Evolutionary conservation across 805 yeast genomes (phyloP).

Genomic region (Hanseniaspora taiwanica): DNA sequence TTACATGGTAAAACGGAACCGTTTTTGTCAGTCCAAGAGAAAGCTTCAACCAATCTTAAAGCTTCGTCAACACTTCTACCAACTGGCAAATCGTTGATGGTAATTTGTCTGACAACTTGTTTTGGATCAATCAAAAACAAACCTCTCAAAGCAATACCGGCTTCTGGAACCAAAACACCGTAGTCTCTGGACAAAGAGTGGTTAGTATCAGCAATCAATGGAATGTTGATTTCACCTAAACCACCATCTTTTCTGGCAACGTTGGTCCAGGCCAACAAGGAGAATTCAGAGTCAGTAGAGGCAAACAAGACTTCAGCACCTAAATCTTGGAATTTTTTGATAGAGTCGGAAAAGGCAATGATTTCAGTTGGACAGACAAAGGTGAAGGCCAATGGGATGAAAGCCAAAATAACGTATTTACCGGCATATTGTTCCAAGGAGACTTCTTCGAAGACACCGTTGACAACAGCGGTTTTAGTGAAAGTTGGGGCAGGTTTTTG

Average conservation of each 20-base stretch:
- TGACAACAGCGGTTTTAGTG: slow-evolving; percentile 93
- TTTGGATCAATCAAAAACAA: slow-evolving; percentile 95
- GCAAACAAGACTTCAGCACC: slow-evolving; percentile 87
- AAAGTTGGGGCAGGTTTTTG: slow-evolving; percentile 95
- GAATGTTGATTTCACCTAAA: slow-evolving; percentile 87
- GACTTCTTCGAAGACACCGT: slow-evolving; percentile 92
- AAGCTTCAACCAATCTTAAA: slow-evolving; percentile 92
- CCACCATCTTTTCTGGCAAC: slow-evolving; percentile 96
- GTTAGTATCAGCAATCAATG: slow-evolving; percentile 93
- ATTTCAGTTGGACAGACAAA: slow-evolving; percentile 99
- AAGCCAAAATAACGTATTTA: slow-evolving; percentile 93
- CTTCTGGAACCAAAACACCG: slow-evolving; percentile 95
- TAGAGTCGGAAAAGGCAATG: slow-evolving; percentile 96
- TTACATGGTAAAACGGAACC: slow-evolving; percentile 99
- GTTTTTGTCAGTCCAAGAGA: slow-evolving; percentile 98
- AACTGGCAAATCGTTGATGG: slow-evolving; percentile 97
- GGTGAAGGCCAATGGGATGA: slow-evolving; percentile 98
- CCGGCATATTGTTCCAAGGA: slow-evolving; percentile 93
- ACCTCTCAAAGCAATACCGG: slow-evolving; percentile 95
- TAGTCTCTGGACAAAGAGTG: slow-evolving; percentile 88
- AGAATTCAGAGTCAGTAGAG: slow-evolving; percentile 96
- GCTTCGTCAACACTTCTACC: slow-evolving; percentile 99
- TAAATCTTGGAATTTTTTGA: slow-evolving; percentile 73
- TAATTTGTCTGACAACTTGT: slow-evolving; percentile 89
- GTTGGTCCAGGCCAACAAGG: slow-evolving; percentile 97